Percentiles rank a stretch among this genome's conserved stretches.
phyloP scores from a whole-genome alignment of 2,329 filamentous ascomycete genomes.

The Eutypella sp. region DNA sequence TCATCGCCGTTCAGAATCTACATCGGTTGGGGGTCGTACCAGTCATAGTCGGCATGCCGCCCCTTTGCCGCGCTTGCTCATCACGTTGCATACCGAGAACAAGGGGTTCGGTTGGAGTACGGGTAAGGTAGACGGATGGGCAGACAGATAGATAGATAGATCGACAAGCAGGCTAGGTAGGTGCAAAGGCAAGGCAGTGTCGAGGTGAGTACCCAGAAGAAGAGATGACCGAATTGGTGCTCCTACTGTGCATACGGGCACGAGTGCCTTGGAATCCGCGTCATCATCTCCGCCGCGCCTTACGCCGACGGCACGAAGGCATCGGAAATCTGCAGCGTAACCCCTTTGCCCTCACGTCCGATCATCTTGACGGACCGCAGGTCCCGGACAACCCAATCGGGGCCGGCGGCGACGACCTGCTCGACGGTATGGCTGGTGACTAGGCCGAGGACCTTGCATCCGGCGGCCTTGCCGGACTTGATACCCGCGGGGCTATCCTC shows the following conservation, averaged over 20 bases:
- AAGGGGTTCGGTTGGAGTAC: no score
- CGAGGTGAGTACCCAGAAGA: no score
- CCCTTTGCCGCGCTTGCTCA: no score
- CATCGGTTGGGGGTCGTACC: background rate
- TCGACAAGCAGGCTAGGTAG: no score
- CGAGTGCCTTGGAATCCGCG: background rate
- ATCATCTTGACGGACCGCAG: constrained; percentile 67
- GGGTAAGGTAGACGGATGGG: background rate
- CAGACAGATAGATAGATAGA: background rate
- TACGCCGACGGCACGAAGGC: constrained; percentile 34
- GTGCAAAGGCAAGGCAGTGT: no score
- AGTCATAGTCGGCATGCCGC: background rate
- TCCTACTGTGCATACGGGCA: no score
- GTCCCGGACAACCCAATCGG: constrained; percentile 83
- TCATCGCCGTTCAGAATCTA: background rate
- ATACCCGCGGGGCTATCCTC: constrained; percentile 90
- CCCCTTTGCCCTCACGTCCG: constrained; percentile 44
- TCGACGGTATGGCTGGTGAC: constrained; percentile 75
- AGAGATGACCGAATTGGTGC: no score
- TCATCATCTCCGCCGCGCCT: background rate
- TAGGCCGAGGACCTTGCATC: constrained; percentile 79
- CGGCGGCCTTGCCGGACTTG: constrained; percentile 75
- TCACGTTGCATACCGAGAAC: background rate
- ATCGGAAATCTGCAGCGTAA: constrained; percentile 64
- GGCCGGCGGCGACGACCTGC: constrained; percentile 68